phyloP scores from a whole-genome alignment of 805 yeast species.

The Metschnikowia drakensbergensis region DNA sequence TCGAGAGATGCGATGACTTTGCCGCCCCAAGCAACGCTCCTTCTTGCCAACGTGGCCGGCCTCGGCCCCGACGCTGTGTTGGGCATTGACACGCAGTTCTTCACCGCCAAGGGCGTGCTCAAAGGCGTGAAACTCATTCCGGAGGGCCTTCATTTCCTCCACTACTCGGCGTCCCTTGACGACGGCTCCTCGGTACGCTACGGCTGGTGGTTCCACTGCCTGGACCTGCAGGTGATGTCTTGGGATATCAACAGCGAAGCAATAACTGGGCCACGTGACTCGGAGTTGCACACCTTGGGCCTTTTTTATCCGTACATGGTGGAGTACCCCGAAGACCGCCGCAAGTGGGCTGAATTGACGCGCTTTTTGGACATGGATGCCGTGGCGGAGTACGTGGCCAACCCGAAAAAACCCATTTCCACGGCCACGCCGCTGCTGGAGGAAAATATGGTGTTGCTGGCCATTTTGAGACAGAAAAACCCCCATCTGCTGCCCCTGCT shows the following conservation, averaged over 20 bases:
- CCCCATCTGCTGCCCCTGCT: slow-evolving; percentile 21
- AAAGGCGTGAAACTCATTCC: slow-evolving; percentile 52
- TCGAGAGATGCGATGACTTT: not conserved
- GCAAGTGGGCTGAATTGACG: slow-evolving; percentile 17
- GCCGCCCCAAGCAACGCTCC: slow-evolving; percentile 25
- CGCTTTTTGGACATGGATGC: slow-evolving; percentile 23
- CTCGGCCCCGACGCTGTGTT: slow-evolving; percentile 17
- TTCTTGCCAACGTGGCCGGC: slow-evolving; percentile 17
- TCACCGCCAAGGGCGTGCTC: slow-evolving; percentile 36
- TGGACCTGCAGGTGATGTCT: slow-evolving; percentile 28
- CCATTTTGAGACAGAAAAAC: slow-evolving; percentile 26
- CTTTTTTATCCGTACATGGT: slow-evolving; percentile 32
- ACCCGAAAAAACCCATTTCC: slow-evolving; percentile 26
- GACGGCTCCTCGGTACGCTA: slow-evolving; percentile 25
- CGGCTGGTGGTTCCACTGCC: slow-evolving; percentile 39
- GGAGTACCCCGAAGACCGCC: slow-evolving; percentile 31
- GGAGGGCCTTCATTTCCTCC: slow-evolving; percentile 52
- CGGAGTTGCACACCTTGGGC: slow-evolving; percentile 26
- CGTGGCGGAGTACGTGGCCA: slow-evolving; percentile 17
- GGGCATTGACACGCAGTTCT: slow-evolving; percentile 51
- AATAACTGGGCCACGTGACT: slow-evolving; percentile 7
- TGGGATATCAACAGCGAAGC: slow-evolving; percentile 3
- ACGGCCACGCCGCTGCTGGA: slow-evolving; percentile 49
- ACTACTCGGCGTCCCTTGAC: slow-evolving; percentile 32
- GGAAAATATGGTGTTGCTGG: slow-evolving; percentile 41